These are phyloP conservation scores for Emydomyces testavorans DNA, from an alignment of 2,329 filamentous ascomycete species.

Conservation along the genomic window DNA sequence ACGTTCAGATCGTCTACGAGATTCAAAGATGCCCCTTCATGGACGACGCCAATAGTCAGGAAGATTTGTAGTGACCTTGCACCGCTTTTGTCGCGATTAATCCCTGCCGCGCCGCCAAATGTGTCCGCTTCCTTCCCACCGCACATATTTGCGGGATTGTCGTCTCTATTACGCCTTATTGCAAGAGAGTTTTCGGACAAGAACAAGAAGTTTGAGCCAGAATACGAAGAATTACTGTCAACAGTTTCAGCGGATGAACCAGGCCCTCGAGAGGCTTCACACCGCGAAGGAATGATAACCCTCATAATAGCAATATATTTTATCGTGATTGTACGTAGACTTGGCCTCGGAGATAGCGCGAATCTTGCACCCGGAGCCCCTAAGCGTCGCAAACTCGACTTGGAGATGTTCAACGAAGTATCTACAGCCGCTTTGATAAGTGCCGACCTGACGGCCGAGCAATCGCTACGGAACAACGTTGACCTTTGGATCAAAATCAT, in stretches of 20 bases:
- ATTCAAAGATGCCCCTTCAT: constrained; percentile 43
- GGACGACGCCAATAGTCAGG: constrained; percentile 59
- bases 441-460: constrained; percentile 23
- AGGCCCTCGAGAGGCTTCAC: constrained; percentile 37
- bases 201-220: constrained; percentile 36
- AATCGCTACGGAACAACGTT: constrained; percentile 40
- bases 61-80: constrained; percentile 52
- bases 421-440: constrained; percentile 29
- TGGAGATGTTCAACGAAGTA: constrained; percentile 26
- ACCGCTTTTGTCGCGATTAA: constrained; percentile 37
- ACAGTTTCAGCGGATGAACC: constrained; percentile 33
- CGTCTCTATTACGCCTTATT: constrained; percentile 42
- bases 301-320: constrained; percentile 37
- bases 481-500: constrained; percentile 51
- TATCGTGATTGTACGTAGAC: constrained; percentile 33
- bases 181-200: constrained; percentile 36
- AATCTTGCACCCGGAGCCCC: not conserved
- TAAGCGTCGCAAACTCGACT: not conserved
- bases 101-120: constrained; percentile 28
- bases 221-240: constrained; percentile 29
- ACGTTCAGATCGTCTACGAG: constrained; percentile 22
- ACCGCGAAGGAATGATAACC: constrained; percentile 29
- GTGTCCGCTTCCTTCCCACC: constrained; percentile 47
- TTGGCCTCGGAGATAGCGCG: not conserved
- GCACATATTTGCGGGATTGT: constrained; percentile 63